A percentile compares a stretch with the other conserved stretches of the same genome.
phyloP scores from a whole-genome alignment of 371 early-diverging fungal genomes.

The Umbelopsis sp. region DNA sequence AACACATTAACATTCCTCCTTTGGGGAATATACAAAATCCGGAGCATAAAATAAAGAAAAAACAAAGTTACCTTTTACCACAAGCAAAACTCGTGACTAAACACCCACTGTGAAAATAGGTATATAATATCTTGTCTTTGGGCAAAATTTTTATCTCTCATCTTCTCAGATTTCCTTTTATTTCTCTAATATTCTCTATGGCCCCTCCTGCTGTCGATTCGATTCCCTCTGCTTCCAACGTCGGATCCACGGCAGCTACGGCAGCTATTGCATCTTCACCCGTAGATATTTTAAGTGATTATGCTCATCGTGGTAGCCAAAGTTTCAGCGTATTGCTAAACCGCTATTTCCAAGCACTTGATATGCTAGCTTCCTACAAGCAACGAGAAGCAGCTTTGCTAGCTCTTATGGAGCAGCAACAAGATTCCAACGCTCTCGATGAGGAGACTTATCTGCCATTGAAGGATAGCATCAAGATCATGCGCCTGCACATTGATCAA shows the following conservation, averaged over 20 bases:
- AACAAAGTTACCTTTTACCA: not conserved
- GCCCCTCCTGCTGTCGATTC: slow-evolving; percentile 14
- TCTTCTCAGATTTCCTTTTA: not conserved
- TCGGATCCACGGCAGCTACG: not conserved
- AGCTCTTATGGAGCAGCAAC: slow-evolving; percentile 1
- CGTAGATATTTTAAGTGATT: slow-evolving; percentile 1
- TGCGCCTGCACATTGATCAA: slow-evolving; percentile 8
- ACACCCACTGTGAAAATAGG: not conserved
- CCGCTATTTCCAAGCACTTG: slow-evolving; percentile 6
- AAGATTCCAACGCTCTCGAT: slow-evolving; percentile 8
- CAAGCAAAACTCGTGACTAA: slow-evolving; percentile 6
- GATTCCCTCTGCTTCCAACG: not conserved
- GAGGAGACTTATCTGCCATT: slow-evolving; percentile 4
- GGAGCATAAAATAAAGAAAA: slow-evolving; percentile 1
- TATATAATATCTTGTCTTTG: not conserved
- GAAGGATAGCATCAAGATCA: slow-evolving; percentile 15
- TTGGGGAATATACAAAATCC: not conserved
- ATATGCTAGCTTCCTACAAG: slow-evolving; percentile 4
- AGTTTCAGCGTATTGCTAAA: not conserved
- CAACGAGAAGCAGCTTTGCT: slow-evolving; percentile 4
- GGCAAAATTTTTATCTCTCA: not conserved
- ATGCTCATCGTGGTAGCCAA: slow-evolving; percentile 8
- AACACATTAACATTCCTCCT: slow-evolving; percentile 4
- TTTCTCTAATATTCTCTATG: not conserved
- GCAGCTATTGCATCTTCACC: slow-evolving; percentile 12